A percentile compares a stretch with the other conserved stretches of the same genome.
Evolutionary conservation across 2,329 filamentous ascomycete species (phyloP).

Genomic region (Dothideomycetes sp.): DNA sequence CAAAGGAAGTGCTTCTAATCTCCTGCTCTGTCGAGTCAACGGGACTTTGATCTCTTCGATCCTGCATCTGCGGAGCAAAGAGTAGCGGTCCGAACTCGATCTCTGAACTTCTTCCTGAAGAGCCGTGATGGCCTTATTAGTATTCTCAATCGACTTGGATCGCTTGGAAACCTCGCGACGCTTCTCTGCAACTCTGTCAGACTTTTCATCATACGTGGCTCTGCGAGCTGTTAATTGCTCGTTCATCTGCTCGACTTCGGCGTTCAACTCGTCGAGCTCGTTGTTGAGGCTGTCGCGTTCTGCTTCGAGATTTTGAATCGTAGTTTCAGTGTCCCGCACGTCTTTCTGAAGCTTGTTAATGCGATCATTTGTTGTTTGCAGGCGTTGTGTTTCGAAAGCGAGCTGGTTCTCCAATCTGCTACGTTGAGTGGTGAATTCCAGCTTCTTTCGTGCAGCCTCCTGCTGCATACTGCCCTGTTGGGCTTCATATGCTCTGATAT

Average conservation of each 20-base stretch:
- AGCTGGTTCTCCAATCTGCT: conserved; percentile 53
- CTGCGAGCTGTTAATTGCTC: conserved; percentile 63
- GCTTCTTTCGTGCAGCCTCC: conserved; percentile 76
- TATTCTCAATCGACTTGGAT: conserved; percentile 71
- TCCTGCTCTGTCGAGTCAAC: conserved; percentile 58
- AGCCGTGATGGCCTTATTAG: conserved; percentile 62
- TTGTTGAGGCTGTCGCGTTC: conserved; percentile 69
- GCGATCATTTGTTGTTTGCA: conserved; percentile 61
- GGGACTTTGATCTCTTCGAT: conserved; percentile 88
- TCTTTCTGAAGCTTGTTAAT: conserved; percentile 59
- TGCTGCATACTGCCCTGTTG: conserved; percentile 90
- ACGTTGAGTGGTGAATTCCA: conserved; percentile 74
- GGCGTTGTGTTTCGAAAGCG: conserved; percentile 58
- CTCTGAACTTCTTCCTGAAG: conserved; percentile 83
- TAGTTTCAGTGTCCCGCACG: conserved; percentile 55
- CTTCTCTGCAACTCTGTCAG: conserved; percentile 66
- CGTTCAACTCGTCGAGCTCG: conserved; percentile 61
- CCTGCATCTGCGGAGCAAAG: conserved; percentile 77
- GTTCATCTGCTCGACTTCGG: conserved; percentile 66
- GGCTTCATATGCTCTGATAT: conserved; percentile 87
- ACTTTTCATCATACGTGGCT: conserved; percentile 58
- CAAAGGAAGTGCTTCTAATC: conserved; percentile 74
- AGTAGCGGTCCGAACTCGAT: conserved; percentile 74
- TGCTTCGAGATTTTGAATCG: conserved; percentile 60
- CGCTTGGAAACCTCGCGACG: conserved; percentile 74